A percentile compares a stretch with the other conserved stretches of the same genome.
Conservation (phyloP, 2,329 filamentous ascomycete genomes). For the Teratosphaeria destructans region DNA sequence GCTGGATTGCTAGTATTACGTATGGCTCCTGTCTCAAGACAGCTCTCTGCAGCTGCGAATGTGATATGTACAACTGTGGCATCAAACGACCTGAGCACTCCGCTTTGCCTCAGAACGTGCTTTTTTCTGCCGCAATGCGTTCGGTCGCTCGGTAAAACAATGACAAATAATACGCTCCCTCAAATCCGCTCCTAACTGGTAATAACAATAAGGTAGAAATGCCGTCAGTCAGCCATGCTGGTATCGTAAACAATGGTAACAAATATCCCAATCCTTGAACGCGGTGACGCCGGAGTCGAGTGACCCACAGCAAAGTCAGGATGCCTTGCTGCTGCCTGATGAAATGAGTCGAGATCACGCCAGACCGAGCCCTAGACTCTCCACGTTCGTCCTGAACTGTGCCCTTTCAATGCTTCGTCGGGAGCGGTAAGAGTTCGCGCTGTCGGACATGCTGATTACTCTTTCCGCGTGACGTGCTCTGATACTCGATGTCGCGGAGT, state of each 20-base stretch:
- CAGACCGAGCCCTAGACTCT: slow-evolving; percentile 1
- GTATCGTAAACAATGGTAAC: background rate
- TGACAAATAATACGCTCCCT: background rate
- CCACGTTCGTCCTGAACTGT: slow-evolving; percentile 6
- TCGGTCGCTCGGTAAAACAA: background rate
- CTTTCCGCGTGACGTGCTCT: background rate
- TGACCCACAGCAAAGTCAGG: background rate
- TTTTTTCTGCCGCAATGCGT: background rate
- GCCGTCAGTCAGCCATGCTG: background rate
- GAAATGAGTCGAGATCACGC: background rate
- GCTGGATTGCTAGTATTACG: background rate
- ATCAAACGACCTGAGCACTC: background rate
- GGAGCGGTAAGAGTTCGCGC: background rate
- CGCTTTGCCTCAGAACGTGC: background rate
- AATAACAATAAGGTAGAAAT: background rate
- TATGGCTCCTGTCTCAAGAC: background rate
- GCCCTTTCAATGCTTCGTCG: slow-evolving; percentile 6
- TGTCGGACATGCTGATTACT: background rate
- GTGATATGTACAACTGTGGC: background rate
- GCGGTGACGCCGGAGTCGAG: background rate
- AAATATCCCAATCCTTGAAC: background rate
- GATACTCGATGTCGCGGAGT: background rate
- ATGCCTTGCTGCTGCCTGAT: background rate
- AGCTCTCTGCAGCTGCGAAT: background rate
- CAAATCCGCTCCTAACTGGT: background rate